Conservation (phyloP, 345 rosid genomes). For the Acer campestre region DNA sequence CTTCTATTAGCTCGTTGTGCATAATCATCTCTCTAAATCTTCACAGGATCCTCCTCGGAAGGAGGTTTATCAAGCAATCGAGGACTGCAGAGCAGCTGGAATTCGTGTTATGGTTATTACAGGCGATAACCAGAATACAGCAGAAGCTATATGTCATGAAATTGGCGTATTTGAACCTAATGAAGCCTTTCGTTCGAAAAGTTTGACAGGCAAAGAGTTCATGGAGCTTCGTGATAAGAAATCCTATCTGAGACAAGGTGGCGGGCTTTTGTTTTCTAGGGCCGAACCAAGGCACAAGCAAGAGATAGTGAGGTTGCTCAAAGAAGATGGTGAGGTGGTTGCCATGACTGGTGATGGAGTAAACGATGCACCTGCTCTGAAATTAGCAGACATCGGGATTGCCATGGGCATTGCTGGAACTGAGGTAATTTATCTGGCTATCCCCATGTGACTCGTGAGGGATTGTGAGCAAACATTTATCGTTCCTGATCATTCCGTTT, state of each 20-base stretch:
- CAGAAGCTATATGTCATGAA: conserved; percentile 75
- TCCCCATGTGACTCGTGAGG: background rate
- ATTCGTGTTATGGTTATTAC: conserved; percentile 74
- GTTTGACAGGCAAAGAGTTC: conserved; percentile 46
- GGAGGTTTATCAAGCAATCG: conserved; percentile 68
- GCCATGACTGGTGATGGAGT: conserved; percentile 78
- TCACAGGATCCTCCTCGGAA: conserved; percentile 73
- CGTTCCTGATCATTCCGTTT: conserved; percentile 1
- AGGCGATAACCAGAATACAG: conserved; percentile 71
- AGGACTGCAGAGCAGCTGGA: conserved; percentile 72
- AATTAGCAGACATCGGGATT: conserved; percentile 62
- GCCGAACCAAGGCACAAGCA: conserved; percentile 60
- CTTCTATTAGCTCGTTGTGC: background rate
- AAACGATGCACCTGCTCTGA: conserved; percentile 73
- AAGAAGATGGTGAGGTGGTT: conserved; percentile 66
- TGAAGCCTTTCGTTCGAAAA: conserved; percentile 40
- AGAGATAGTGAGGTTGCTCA: conserved; percentile 54
- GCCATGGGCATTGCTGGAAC: conserved; percentile 82
- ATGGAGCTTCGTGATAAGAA: conserved; percentile 42
- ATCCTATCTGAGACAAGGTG: conserved; percentile 37
- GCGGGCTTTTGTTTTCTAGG: conserved; percentile 52
- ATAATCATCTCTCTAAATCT: background rate
- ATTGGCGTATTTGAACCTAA: conserved; percentile 56
- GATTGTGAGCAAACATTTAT: background rate
- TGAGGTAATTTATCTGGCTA: conserved; percentile 38